Conservation (phyloP, 2,329 filamentous ascomycete species). For the Pseudocercospora pini-densiflorae region DNA sequence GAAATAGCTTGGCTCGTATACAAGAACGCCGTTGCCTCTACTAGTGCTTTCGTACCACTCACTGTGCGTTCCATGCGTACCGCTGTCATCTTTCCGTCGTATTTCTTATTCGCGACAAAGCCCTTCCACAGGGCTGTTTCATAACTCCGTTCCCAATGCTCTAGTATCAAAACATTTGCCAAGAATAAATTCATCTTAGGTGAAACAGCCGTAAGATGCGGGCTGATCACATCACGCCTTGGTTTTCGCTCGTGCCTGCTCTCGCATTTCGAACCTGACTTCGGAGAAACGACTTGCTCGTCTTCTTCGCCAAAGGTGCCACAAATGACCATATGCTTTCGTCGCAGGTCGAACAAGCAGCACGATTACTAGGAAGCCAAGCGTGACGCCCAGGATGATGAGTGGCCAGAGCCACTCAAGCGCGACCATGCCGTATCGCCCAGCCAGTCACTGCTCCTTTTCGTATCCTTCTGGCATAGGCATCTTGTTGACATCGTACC, state of each 20-base stretch:
- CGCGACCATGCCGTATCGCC: slow-evolving; percentile 28
- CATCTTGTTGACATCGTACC: slow-evolving; percentile 80
- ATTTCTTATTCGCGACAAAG: neutral
- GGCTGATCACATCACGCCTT: neutral
- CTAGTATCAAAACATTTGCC: neutral
- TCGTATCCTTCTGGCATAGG: slow-evolving; percentile 87
- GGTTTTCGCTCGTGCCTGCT: neutral
- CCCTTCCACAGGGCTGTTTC: neutral
- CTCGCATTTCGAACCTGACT: neutral
- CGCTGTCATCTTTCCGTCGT: neutral
- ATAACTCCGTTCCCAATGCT: slow-evolving; percentile 4
- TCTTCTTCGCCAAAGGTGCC: neutral
- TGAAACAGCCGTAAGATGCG: neutral
- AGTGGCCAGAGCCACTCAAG: slow-evolving; percentile 27
- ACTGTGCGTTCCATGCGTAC: neutral
- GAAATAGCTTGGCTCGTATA: neutral
- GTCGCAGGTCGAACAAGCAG: slow-evolving; percentile 15
- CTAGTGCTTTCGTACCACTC: neutral
- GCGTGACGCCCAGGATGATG: slow-evolving; percentile 17
- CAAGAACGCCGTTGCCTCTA: neutral
- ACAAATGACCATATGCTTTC: neutral
- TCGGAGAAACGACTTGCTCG: neutral
- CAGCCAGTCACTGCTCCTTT: slow-evolving; percentile 45
- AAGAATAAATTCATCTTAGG: neutral
- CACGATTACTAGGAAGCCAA: slow-evolving; percentile 21